These are phyloP conservation scores for Grigorovia humatica DNA, from an alignment of 805 yeast genomes.

Conservation along the genomic window DNA sequence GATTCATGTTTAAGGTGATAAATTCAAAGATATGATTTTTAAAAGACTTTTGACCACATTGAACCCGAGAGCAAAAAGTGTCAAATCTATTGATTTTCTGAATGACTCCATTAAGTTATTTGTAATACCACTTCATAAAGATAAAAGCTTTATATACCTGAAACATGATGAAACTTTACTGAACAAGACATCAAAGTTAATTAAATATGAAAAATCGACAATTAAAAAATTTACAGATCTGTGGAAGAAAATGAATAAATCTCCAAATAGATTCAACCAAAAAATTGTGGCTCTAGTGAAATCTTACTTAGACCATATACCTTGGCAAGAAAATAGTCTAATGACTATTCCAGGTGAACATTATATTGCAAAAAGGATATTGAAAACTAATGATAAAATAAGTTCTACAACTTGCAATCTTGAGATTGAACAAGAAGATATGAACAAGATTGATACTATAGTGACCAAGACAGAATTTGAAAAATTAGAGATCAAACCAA, in stretches of 20 bases:
- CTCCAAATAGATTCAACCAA: constrained; percentile 47
- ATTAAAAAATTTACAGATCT: constrained; percentile 41
- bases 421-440: not conserved
- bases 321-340: constrained; percentile 73
- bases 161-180: constrained; percentile 37
- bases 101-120: constrained; percentile 48
- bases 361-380: constrained; percentile 35
- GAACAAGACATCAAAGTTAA: constrained; percentile 30
- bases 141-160: constrained; percentile 55
- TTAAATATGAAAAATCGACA: constrained; percentile 34
- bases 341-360: constrained; percentile 63
- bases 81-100: not conserved
- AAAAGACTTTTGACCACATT: not conserved
- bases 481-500: constrained; percentile 3
- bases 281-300: constrained; percentile 46
- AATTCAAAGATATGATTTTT: not conserved
- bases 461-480: constrained; percentile 13
- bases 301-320: constrained; percentile 47
- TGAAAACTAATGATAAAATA: constrained; percentile 4
- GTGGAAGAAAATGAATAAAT: constrained; percentile 53
- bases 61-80: not conserved
- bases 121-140: constrained; percentile 60
- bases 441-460: constrained; percentile 1
- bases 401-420: not conserved
- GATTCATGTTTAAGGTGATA: too few relatives aligned